phyloP scores from a whole-genome alignment of 148 eudicot species.

The Camellia sinensis region DNA sequence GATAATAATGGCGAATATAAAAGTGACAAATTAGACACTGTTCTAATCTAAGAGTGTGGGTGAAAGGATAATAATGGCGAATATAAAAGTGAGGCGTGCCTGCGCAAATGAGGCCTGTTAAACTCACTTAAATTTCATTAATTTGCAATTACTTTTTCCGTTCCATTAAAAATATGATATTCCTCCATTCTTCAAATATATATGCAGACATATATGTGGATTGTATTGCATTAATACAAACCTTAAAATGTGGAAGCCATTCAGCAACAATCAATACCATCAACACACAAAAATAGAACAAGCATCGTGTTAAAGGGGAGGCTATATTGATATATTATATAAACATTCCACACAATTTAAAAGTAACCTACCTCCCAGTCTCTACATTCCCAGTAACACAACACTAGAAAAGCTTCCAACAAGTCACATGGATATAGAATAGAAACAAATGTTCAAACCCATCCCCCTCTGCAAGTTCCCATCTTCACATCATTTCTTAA shows the following conservation, averaged over 20 bases:
- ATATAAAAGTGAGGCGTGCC: too few species aligned
- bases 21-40: too few species aligned
- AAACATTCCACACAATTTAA: constrained; percentile 7
- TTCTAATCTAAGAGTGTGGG: too few species aligned
- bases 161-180: too few species aligned
- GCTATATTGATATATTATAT: constrained; percentile 10
- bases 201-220: neutral
- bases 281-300: neutral
- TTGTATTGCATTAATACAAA: too few species aligned
- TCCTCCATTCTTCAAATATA: too few species aligned
- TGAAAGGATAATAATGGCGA: too few species aligned
- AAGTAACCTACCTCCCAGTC: constrained; percentile 6
- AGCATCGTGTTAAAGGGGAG: neutral
- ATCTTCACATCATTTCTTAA: constrained; percentile 49
- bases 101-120: too few species aligned
- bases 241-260: neutral
- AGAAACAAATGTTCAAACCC: constrained; percentile 16
- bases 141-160: too few species aligned
- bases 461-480: neutral
- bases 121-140: too few species aligned
- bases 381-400: constrained; percentile 2
- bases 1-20: too few species aligned
- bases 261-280: neutral
- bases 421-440: constrained; percentile 6
- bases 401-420: constrained; percentile 24